These are phyloP conservation scores for Podaxis sp. DNA, from an alignment of 768 basidiomycete genomes.

Conservation along the genomic window DNA sequence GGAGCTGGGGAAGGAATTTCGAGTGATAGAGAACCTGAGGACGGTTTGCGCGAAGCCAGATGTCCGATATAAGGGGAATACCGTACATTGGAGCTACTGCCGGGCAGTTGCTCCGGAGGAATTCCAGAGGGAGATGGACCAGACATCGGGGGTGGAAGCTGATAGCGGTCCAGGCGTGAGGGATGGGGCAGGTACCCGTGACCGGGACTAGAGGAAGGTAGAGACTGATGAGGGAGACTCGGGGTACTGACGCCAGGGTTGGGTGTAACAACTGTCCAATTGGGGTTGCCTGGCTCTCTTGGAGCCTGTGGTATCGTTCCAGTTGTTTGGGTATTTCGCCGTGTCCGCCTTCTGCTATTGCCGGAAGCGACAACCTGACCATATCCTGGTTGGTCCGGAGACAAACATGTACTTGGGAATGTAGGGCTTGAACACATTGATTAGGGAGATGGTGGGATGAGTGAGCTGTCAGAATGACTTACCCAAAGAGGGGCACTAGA, in stretches of 20 bases:
- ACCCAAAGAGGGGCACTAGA: conserved; percentile 87
- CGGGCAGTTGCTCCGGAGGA: not conserved
- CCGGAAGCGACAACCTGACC: conserved; percentile 72
- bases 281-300: conserved; percentile 24
- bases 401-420: conserved; percentile 78
- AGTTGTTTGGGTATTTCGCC: conserved; percentile 42
- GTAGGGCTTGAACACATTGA: conserved; percentile 50
- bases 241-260: conserved; percentile 21
- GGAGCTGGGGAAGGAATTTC: conserved; percentile 29
- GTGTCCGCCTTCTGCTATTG: conserved; percentile 55
- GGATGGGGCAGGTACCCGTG: conserved; percentile 9
- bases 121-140: not conserved
- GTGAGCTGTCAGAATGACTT: conserved; percentile 14
- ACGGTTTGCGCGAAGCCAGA: conserved; percentile 18
- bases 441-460: conserved; percentile 4
- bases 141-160: conserved; percentile 3
- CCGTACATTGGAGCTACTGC: conserved; percentile 8
- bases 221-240: conserved; percentile 15
- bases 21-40: conserved; percentile 23
- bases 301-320: conserved; percentile 24
- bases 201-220: conserved; percentile 3
- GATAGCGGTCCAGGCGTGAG: conserved; percentile 10
- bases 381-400: conserved; percentile 83
- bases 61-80: conserved; percentile 24
- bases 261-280: conserved; percentile 48